phyloP scores from a whole-genome alignment of 1,139 yeast species.

The Geotrichum klebahnii region DNA sequence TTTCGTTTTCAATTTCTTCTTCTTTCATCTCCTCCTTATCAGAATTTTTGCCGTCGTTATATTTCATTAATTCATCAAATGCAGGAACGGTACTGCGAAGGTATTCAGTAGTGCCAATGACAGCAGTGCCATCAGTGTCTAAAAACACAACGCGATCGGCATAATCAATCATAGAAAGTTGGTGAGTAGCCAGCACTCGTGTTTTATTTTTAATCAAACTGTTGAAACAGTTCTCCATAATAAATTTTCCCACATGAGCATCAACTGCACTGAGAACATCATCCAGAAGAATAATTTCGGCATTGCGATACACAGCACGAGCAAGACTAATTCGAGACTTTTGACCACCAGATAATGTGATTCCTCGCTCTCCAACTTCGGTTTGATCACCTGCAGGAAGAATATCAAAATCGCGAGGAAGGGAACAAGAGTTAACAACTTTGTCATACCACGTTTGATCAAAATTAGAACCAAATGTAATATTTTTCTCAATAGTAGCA shows the following conservation, averaged over 20 bases:
- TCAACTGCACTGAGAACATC: slow-evolving; percentile 94
- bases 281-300: slow-evolving; percentile 67
- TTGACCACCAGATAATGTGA: slow-evolving; percentile 89
- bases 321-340: slow-evolving; percentile 84
- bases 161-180: slow-evolving; percentile 57
- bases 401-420: slow-evolving; percentile 61
- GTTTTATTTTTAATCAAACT: slow-evolving; percentile 59
- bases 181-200: slow-evolving; percentile 80
- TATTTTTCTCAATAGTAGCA: slow-evolving; percentile 72
- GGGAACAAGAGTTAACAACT: slow-evolving; percentile 62
- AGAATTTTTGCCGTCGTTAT: slow-evolving; percentile 39
- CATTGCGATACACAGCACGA: slow-evolving; percentile 70
- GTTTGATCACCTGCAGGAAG: slow-evolving; percentile 80
- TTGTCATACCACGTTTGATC: slow-evolving; percentile 53
- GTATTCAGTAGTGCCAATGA: slow-evolving; percentile 58
- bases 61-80: slow-evolving; percentile 53
- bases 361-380: slow-evolving; percentile 91
- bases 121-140: slow-evolving; percentile 60
- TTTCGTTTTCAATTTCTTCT: slow-evolving; percentile 29
- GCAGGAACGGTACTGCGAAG: slow-evolving; percentile 39
- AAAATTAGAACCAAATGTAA: slow-evolving; percentile 61
- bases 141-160: slow-evolving; percentile 70
- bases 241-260: slow-evolving; percentile 81
- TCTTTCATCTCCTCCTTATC: slow-evolving; percentile 38
- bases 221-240: slow-evolving; percentile 64